A percentile compares a stretch with the other conserved stretches of the same genome.
Evolutionary conservation across 768 basidiomycete species (phyloP).

Genomic region (Coprinellus aureogranulatus): DNA sequence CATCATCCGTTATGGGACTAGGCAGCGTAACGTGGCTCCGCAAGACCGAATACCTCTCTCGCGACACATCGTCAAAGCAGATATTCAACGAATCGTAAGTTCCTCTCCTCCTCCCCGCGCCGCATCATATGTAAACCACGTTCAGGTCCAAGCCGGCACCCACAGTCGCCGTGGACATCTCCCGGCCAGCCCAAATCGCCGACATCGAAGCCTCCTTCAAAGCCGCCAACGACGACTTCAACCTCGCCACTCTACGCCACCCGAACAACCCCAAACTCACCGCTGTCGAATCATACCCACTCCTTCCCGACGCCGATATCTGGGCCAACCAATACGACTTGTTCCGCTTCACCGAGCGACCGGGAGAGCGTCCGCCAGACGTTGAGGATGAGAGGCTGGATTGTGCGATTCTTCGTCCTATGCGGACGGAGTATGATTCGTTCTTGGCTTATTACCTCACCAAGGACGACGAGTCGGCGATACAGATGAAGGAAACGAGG

Average conservation of each 20-base stretch:
- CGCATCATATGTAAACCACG: no score
- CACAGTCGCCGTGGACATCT: slow-evolving; percentile 66
- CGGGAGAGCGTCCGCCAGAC: slow-evolving; percentile 72
- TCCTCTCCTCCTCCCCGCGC: no score
- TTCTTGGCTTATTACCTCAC: slow-evolving; percentile 86
- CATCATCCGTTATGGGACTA: slow-evolving; percentile 17
- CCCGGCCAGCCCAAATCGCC: slow-evolving; percentile 67
- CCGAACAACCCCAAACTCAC: slow-evolving; percentile 75
- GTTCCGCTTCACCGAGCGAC: slow-evolving; percentile 81
- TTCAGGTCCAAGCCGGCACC: no score
- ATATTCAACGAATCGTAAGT: slow-evolving; percentile 13
- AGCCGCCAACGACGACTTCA: slow-evolving; percentile 58
- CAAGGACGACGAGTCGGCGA: slow-evolving; percentile 67
- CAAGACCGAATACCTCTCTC: slow-evolving; percentile 85
- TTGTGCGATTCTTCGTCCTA: slow-evolving; percentile 82
- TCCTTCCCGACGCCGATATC: slow-evolving; percentile 80
- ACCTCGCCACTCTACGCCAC: slow-evolving; percentile 61
- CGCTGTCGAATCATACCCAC: slow-evolving; percentile 78
- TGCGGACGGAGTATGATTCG: slow-evolving; percentile 86
- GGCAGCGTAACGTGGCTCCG: slow-evolving; percentile 86
- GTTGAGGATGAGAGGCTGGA: slow-evolving; percentile 78
- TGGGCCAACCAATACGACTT: slow-evolving; percentile 91
- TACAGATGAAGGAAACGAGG: slow-evolving; percentile 62
- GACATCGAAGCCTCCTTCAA: slow-evolving; percentile 78
- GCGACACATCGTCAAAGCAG: slow-evolving; percentile 31